These are phyloP conservation scores for Zygosaccharomyces siamensis DNA, from an alignment of 805 yeast species.

Conservation along the genomic window DNA sequence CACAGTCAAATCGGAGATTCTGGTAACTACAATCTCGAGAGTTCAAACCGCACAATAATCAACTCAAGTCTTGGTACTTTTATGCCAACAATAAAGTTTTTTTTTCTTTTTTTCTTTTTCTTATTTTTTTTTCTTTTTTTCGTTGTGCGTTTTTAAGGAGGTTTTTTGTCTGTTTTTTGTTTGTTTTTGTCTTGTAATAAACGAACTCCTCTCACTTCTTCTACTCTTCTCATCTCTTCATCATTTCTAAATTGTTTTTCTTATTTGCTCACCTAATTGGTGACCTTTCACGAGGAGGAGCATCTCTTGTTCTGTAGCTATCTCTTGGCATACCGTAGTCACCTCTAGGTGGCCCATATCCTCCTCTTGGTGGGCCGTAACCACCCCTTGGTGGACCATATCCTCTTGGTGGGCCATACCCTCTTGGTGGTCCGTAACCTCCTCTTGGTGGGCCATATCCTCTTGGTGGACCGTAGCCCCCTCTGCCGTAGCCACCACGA, in stretches of 20 bases:
- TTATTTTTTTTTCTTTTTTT: no score
- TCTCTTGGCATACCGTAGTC: constrained; percentile 37
- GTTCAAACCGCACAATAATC: constrained; percentile 3
- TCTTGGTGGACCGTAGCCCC: constrained; percentile 26
- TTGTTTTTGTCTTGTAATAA: constrained; percentile 7
- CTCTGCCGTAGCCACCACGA: constrained; percentile 37
- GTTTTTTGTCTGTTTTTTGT: not conserved
- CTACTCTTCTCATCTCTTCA: no score
- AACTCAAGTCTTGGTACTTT: constrained; percentile 13
- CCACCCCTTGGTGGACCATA: constrained; percentile 33
- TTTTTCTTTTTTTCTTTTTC: not conserved
- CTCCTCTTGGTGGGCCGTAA: constrained; percentile 28
- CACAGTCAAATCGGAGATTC: not conserved
- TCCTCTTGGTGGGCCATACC: constrained; percentile 31
- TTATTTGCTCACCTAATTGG: constrained; percentile 51
- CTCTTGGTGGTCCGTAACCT: constrained; percentile 27
- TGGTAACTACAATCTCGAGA: constrained; percentile 4
- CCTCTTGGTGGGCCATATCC: constrained; percentile 28
- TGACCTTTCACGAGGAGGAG: constrained; percentile 62
- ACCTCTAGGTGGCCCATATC: constrained; percentile 28
- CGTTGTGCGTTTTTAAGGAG: no score
- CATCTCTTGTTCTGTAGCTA: constrained; percentile 48
- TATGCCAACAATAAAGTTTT: constrained; percentile 3
- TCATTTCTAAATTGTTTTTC: no score
- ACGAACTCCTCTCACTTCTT: no score